These are phyloP conservation scores for Aurantiochytrium sp. DNA, from an alignment of 108 stramenopile species.

Conservation along the genomic window DNA sequence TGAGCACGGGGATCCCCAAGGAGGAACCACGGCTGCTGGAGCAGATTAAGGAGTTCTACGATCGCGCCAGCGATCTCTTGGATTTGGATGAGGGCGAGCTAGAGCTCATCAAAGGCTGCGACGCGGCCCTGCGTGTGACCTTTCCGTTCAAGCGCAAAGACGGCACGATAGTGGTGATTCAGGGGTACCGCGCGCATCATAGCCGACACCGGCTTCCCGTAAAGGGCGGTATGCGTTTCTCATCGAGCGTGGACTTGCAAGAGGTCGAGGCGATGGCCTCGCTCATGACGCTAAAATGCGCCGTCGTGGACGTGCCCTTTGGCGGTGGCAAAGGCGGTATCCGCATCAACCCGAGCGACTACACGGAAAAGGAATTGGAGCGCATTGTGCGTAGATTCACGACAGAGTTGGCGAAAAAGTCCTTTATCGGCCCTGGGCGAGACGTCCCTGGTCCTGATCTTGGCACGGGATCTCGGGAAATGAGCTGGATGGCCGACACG, in stretches of 20 bases:
- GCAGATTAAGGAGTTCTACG: constrained; percentile 27
- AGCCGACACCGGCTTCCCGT: constrained; percentile 18
- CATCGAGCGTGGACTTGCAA: constrained; percentile 15
- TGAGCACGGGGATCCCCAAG: not conserved
- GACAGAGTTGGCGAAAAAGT: constrained; percentile 24
- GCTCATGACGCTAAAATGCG: constrained; percentile 29
- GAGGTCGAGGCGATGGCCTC: constrained; percentile 27
- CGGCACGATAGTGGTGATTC: constrained; percentile 22
- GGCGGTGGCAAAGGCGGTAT: constrained; percentile 29
- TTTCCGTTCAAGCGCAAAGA: constrained; percentile 25
- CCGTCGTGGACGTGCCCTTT: constrained; percentile 26
- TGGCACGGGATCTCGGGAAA: constrained; percentile 22
- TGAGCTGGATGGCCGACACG: constrained; percentile 31
- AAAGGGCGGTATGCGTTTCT: constrained; percentile 25
- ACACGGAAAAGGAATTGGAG: constrained; percentile 23
- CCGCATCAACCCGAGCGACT: constrained; percentile 14
- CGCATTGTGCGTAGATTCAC: constrained; percentile 25
- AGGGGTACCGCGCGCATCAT: constrained; percentile 28
- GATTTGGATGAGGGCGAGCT: not conserved
- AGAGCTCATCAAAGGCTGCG: constrained; percentile 20
- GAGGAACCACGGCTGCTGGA: constrained; percentile 23
- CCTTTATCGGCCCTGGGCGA: constrained; percentile 27
- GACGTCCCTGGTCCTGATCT: constrained; percentile 27
- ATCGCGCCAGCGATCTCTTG: not conserved
- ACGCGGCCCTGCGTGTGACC: constrained; percentile 8